Percentiles rank a stretch among this genome's conserved stretches.
phyloP scores from a whole-genome alignment of 192 early-diverging fungal genomes.

The Radiomyces spectabilis region DNA sequence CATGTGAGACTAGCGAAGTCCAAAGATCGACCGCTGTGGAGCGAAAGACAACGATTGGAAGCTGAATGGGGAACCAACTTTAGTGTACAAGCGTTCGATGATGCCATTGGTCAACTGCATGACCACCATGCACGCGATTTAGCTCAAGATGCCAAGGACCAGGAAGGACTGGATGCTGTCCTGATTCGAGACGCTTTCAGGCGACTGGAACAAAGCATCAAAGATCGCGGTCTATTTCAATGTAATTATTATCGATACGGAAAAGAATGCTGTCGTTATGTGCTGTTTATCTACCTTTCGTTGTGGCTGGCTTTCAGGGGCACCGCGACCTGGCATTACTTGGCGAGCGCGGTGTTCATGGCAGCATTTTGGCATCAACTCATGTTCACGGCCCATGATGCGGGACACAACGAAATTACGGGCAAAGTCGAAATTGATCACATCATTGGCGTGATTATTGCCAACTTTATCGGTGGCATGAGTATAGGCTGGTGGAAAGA shows the following conservation, averaged over 20 bases:
- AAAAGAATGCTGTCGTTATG: constrained; percentile 42
- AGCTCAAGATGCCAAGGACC: neutral
- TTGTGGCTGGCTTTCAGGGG: constrained; percentile 38
- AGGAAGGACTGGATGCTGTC: neutral
- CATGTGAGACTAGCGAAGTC: neutral
- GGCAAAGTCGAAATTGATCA: constrained; percentile 67
- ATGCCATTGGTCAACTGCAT: constrained; percentile 6
- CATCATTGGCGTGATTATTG: constrained; percentile 76
- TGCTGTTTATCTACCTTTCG: constrained; percentile 33
- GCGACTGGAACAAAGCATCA: constrained; percentile 57
- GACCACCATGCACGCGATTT: constrained; percentile 1
- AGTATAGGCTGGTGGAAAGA: constrained; percentile 97
- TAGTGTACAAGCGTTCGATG: constrained; percentile 14
- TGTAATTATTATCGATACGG: constrained; percentile 48
- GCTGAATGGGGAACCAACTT: constrained; percentile 9
- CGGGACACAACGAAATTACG: constrained; percentile 92
- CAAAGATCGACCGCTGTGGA: neutral
- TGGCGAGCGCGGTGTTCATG: constrained; percentile 50
- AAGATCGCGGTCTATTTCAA: constrained; percentile 55
- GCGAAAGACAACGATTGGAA: neutral
- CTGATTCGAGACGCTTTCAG: constrained; percentile 38
- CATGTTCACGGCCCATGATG: constrained; percentile 90
- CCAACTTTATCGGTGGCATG: constrained; percentile 78
- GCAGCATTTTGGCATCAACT: constrained; percentile 86
- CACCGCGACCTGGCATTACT: constrained; percentile 41